Evolutionary conservation across 2,329 filamentous ascomycete genomes (phyloP).

Genomic region (Alternaria sp.): DNA sequence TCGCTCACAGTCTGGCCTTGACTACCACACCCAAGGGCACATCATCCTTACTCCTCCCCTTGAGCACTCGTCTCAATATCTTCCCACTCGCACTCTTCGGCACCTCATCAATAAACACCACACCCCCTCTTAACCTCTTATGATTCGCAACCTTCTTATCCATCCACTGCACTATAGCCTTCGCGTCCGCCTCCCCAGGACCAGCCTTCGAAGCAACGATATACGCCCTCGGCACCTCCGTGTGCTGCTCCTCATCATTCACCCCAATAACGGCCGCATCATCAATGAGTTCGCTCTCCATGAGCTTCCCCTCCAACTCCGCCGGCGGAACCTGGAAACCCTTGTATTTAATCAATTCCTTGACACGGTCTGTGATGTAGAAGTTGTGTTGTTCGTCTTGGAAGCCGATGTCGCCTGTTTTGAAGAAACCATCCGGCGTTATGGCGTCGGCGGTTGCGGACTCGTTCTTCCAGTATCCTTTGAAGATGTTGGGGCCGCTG

Average conservation of each 20-base stretch:
- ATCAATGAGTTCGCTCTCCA: slow-evolving; percentile 30
- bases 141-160: slow-evolving; percentile 34
- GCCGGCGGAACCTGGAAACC: slow-evolving; percentile 40
- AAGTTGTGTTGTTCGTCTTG: slow-evolving; percentile 34
- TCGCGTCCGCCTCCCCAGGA: slow-evolving; percentile 22
- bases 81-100: slow-evolving; percentile 57
- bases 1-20: slow-evolving; percentile 19
- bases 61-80: slow-evolving; percentile 49
- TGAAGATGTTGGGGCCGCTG: slow-evolving; percentile 79
- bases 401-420: slow-evolving; percentile 39
- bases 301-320: slow-evolving; percentile 36
- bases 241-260: slow-evolving; percentile 33
- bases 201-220: slow-evolving; percentile 26
- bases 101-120: slow-evolving; percentile 54
- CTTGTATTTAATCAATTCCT: slow-evolving; percentile 43
- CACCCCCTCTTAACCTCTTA: slow-evolving; percentile 36
- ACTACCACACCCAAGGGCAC: slow-evolving; percentile 17
- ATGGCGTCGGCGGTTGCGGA: slow-evolving; percentile 73
- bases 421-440: slow-evolving; percentile 69
- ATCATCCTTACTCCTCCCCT: slow-evolving; percentile 27
- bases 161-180: slow-evolving; percentile 25
- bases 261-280: slow-evolving; percentile 39
- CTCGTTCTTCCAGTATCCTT: slow-evolving; percentile 76
- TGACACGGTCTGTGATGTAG: slow-evolving; percentile 40
- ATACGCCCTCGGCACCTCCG: slow-evolving; percentile 38